A percentile compares a stretch with the other conserved stretches of the same genome.
phyloP scores from a whole-genome alignment of 1,139 yeast genomes.

The Geotrichum reessii region DNA sequence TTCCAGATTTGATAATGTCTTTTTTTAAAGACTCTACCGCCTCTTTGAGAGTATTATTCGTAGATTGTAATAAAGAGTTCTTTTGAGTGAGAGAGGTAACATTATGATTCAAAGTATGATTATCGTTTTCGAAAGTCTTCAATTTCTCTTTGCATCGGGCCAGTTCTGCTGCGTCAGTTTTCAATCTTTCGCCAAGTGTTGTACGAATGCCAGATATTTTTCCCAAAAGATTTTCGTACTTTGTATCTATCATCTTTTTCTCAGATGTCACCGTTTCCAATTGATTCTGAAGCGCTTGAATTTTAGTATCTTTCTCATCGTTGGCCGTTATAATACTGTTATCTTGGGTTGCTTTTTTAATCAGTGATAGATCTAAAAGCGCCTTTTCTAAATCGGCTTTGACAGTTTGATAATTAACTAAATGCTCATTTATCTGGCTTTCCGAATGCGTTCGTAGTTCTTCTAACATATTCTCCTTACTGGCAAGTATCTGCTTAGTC shows the following conservation, averaged over 20 bases:
- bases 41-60: constrained; percentile 26
- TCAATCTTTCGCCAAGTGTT: constrained; percentile 63
- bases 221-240: constrained; percentile 68
- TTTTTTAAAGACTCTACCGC: constrained; percentile 39
- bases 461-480: constrained; percentile 1
- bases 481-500: constrained; percentile 13
- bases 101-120: not conserved
- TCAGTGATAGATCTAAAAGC: constrained; percentile 9
- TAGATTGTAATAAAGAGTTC: not conserved
- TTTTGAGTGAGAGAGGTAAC: not conserved
- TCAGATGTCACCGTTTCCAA: constrained; percentile 46
- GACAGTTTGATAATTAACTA: not conserved
- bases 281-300: constrained; percentile 34
- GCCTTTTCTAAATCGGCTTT: constrained; percentile 12
- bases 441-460: not conserved
- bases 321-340: constrained; percentile 1
- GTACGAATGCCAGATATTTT: constrained; percentile 76
- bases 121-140: constrained; percentile 22
- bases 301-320: constrained; percentile 20
- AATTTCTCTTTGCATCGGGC: constrained; percentile 34
- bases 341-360: constrained; percentile 9
- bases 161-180: constrained; percentile 41
- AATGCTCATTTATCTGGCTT: constrained; percentile 26
- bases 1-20: constrained; percentile 53
- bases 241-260: constrained; percentile 60